phyloP scores from a whole-genome alignment of 148 eudicot genomes.

The Rheum nobile region DNA sequence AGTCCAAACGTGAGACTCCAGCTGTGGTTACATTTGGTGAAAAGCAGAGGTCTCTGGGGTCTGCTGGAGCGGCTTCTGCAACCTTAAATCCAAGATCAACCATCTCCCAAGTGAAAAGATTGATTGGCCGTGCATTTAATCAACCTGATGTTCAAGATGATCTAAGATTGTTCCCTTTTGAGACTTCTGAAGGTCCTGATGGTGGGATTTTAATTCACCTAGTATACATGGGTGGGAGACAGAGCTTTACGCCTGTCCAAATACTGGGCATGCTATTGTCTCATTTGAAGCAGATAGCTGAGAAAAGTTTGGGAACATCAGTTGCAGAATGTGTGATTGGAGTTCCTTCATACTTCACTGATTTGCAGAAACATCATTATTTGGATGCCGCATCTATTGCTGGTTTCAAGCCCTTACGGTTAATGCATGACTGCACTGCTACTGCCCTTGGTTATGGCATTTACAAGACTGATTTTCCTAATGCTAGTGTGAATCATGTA shows the following conservation, averaged over 20 bases:
- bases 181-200: slow-evolving; percentile 60
- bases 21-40: slow-evolving; percentile 86
- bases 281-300: slow-evolving; percentile 68
- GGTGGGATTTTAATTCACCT: slow-evolving; percentile 66
- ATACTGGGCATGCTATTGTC: slow-evolving; percentile 83
- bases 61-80: slow-evolving; percentile 83
- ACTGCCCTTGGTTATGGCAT: slow-evolving; percentile 91
- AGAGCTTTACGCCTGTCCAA: slow-evolving; percentile 62
- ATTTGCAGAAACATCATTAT: slow-evolving; percentile 61
- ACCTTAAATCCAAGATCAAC: slow-evolving; percentile 83
- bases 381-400: slow-evolving; percentile 66
- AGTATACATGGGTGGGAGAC: slow-evolving; percentile 43
- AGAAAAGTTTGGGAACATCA: slow-evolving; percentile 45
- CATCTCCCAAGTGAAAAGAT: slow-evolving; percentile 75
- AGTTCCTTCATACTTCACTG: slow-evolving; percentile 74
- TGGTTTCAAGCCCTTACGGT: slow-evolving; percentile 55
- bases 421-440: slow-evolving; percentile 94
- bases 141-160: slow-evolving; percentile 57
- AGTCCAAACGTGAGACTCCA: slow-evolving; percentile 74
- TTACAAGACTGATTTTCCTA: slow-evolving; percentile 53
- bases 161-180: slow-evolving; percentile 55
- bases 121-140: slow-evolving; percentile 52
- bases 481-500: slow-evolving; percentile 28
- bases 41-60: slow-evolving; percentile 73
- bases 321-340: slow-evolving; percentile 71